Base-by-base conservation (phyloP, 352 stramenopile genomes). In the Globisporangium perplexum region DNA sequence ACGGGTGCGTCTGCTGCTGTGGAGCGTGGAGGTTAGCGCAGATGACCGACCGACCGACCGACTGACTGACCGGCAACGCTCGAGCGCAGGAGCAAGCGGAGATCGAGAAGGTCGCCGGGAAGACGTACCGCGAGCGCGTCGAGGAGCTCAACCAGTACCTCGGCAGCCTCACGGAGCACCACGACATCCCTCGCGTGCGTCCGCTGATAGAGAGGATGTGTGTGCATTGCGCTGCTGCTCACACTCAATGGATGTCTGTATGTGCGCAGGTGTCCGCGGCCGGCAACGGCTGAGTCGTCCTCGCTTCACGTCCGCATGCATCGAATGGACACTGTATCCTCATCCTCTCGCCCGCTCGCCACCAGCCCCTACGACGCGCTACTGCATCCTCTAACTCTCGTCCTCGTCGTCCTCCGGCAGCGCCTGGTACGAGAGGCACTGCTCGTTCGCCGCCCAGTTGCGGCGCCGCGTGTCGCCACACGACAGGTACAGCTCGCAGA, bases 131-230 rank as follows among this genome's bases (percentile, higher is more conserved):
- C 54, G 82, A 97, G 63, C 74, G 89, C 50, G 90, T 99, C 11
- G 96, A 99, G 69, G 87, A 98, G 60, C 97, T 98, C 60, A 99
- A 98, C 68, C 77, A 97, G 71, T 94, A 98, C 53, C 76, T 99
- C 12, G 79, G 89, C 36, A 92, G 84, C 39, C 73, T 98, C 52
- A 99, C 96, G 1, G 96, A 99, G 75, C 94, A 98, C 62, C 98
- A 99, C 72, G 96, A 99, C 67, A 96, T 99, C 63, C 96, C 96
- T 58, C 83, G 96, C 43, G 92, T 98, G 76, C 50, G 77, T 51
- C 18, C 0, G 7, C 20, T 17, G 10, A 36, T 31, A 11, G 41
- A 20, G 20, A 38, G 46, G 23, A 52, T 17, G 4, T 38, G 10
- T 46, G 45, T 38, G 30, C 20, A n/a, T 22, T n/a, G 46, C 14